These are phyloP conservation scores for Olyra latifolia DNA, from an alignment of 176 grass and related monocot species.

Conservation along the genomic window DNA sequence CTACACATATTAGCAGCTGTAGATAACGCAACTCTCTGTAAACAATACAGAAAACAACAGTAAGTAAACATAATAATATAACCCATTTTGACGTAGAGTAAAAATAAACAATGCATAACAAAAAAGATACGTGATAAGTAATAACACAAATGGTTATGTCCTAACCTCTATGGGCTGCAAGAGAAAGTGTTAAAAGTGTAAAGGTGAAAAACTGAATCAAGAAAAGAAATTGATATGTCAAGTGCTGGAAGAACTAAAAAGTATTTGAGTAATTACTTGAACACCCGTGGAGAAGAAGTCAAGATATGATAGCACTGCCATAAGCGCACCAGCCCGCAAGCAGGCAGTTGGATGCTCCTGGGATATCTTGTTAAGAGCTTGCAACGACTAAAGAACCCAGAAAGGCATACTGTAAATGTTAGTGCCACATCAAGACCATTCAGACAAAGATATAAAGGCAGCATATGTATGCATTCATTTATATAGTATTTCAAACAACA, in stretches of 20 bases:
- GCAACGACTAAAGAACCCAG: slow-evolving; percentile 60
- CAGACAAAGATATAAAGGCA: slow-evolving; percentile 4
- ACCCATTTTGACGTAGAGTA: not conserved
- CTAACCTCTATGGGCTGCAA: not conserved
- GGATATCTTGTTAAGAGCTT: slow-evolving; percentile 97
- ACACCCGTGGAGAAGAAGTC: slow-evolving; percentile 97
- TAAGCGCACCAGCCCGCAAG: slow-evolving; percentile 89
- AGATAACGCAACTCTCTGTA: slow-evolving; percentile 84
- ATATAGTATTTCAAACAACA: not conserved
- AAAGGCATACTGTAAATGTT: slow-evolving; percentile 26
- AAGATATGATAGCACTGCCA: slow-evolving; percentile 95
- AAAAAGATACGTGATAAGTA: not conserved
- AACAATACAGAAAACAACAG: slow-evolving; percentile 22
- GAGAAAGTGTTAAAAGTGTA: not conserved
- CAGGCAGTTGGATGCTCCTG: slow-evolving; percentile 93
- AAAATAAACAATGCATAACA: slow-evolving; percentile 2
- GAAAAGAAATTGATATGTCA: not conserved
- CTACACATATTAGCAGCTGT: slow-evolving; percentile 95
- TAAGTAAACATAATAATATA: slow-evolving; percentile 23
- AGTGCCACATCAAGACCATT: not conserved
- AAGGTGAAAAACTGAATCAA: not conserved
- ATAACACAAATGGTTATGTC: slow-evolving; percentile 8
- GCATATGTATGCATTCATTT: slow-evolving; percentile 15
- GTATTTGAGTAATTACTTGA: slow-evolving; percentile 51
- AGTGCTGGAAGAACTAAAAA: not conserved